Percentiles rank a stretch among this genome's conserved stretches.
Conservation (phyloP, 352 stramenopile species). For the Aphanomyces invadans region DNA sequence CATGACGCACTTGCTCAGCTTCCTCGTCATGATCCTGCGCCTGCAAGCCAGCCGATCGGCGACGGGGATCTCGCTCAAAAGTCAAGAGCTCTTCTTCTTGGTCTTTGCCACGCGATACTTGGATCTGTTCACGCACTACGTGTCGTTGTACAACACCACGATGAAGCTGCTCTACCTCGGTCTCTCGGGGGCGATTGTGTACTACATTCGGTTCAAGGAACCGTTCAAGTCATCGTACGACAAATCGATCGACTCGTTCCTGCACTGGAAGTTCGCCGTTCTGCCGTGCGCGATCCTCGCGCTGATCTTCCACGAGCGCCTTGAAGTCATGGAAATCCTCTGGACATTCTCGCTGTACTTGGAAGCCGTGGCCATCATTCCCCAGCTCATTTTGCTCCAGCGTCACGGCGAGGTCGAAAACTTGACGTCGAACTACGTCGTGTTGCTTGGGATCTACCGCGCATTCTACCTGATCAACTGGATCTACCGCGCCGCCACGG, state of each 20-base stretch:
- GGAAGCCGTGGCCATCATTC: slow-evolving; percentile 97
- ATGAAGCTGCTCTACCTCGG: slow-evolving; percentile 99
- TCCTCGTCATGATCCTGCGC: slow-evolving; percentile 97
- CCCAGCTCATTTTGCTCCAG: slow-evolving; percentile 98
- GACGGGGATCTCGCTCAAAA: slow-evolving; percentile 37
- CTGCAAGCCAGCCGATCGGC: slow-evolving; percentile 83
- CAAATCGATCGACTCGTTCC: slow-evolving; percentile 98
- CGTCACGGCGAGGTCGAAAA: slow-evolving; percentile 98
- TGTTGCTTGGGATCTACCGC: slow-evolving; percentile 97
- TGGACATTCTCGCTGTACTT: slow-evolving; percentile 99
- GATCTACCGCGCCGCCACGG: slow-evolving; percentile 95
- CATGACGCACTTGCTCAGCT: slow-evolving; percentile 98
- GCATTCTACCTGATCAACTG: slow-evolving; percentile 99
- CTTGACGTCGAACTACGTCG: slow-evolving; percentile 98
- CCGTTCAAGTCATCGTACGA: slow-evolving; percentile 98
- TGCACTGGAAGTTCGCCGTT: slow-evolving; percentile 97
- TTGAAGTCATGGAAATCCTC: slow-evolving; percentile 88
- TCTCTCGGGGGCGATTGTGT: slow-evolving; percentile 95
- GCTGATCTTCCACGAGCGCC: slow-evolving; percentile 93
- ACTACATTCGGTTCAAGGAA: slow-evolving; percentile 95
- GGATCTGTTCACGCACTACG: slow-evolving; percentile 95
- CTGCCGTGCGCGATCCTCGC: slow-evolving; percentile 92
- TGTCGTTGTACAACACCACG: slow-evolving; percentile 96
- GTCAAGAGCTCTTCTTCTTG: slow-evolving; percentile 97
- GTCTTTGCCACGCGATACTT: slow-evolving; percentile 98